Percentiles rank a stretch among this genome's conserved stretches.
phyloP scores from a whole-genome alignment of 139 green algal genomes.

The Coelastrella sp. region DNA sequence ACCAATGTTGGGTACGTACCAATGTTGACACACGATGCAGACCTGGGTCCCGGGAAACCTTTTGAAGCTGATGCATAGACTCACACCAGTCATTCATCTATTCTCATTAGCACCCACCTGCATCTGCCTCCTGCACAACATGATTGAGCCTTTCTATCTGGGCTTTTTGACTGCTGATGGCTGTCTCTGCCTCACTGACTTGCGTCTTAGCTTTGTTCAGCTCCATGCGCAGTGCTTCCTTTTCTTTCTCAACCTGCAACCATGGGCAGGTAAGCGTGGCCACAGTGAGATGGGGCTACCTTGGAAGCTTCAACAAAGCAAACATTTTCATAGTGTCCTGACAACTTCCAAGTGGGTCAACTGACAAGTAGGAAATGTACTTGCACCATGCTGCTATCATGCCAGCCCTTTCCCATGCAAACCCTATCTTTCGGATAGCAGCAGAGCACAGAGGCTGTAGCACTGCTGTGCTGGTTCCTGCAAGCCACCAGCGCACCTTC shows the following conservation, averaged over 20 bases:
- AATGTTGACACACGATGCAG: too few species aligned
- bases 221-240: slow-evolving; percentile 87
- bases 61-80: background rate
- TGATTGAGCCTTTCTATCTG: slow-evolving; percentile 47
- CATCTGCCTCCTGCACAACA: slow-evolving; percentile 44
- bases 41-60: too few species aligned
- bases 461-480: background rate
- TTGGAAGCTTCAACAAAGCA: too few species aligned
- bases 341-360: too few species aligned
- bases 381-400: too few species aligned
- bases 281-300: too few species aligned
- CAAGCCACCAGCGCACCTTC: slow-evolving; percentile 65
- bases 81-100: background rate
- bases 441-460: background rate
- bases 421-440: background rate
- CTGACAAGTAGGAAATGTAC: too few species aligned
- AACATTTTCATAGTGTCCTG: too few species aligned
- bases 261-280: background rate
- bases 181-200: slow-evolving; percentile 86
- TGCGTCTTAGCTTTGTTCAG: slow-evolving; percentile 85
- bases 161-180: slow-evolving; percentile 70
- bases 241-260: slow-evolving; percentile 91
- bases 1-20: too few species aligned
- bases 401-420: too few species aligned
- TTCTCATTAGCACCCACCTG: slow-evolving; percentile 2